phyloP scores from a whole-genome alignment of 2,329 filamentous ascomycete species.

The Phoma herbarum region DNA sequence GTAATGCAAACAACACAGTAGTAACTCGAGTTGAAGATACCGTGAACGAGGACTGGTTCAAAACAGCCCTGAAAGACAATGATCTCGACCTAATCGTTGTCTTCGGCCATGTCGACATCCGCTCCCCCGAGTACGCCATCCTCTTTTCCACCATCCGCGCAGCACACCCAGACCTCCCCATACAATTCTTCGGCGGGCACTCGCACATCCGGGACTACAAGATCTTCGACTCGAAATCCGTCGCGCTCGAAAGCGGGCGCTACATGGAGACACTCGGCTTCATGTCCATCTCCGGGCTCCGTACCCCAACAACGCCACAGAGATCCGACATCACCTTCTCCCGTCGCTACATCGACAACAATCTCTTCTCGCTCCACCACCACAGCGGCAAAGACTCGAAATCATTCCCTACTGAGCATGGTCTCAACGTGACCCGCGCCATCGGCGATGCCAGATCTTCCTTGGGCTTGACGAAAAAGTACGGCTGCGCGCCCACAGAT shows the following conservation, averaged over 20 bases:
- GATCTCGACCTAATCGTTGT: constrained; percentile 89
- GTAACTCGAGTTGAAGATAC: constrained; percentile 83
- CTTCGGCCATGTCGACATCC: constrained; percentile 82
- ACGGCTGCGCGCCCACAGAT: constrained; percentile 83
- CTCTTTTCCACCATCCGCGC: constrained; percentile 82
- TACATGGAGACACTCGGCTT: constrained; percentile 97
- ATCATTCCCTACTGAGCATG: constrained; percentile 79
- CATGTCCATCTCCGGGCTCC: constrained; percentile 80
- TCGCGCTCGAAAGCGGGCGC: constrained; percentile 84
- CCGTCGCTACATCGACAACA: constrained; percentile 92
- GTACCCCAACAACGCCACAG: constrained; percentile 40
- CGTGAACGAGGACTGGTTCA: constrained; percentile 87
- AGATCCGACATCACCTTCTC: constrained; percentile 66
- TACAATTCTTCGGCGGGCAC: constrained; percentile 92
- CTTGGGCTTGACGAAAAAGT: constrained; percentile 75
- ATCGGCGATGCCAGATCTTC: constrained; percentile 75
- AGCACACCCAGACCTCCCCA: constrained; percentile 80
- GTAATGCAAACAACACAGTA: constrained; percentile 88
- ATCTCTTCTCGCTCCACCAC: constrained; percentile 82
- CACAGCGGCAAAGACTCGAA: constrained; percentile 77
- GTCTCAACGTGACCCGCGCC: constrained; percentile 73
- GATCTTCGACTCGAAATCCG: constrained; percentile 78
- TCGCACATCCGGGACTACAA: constrained; percentile 86
- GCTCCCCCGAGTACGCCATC: constrained; percentile 78
- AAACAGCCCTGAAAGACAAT: constrained; percentile 77